Evolutionary conservation across 306 rosid genomes (phyloP).

Genomic region (Crotalaria pallida): DNA sequence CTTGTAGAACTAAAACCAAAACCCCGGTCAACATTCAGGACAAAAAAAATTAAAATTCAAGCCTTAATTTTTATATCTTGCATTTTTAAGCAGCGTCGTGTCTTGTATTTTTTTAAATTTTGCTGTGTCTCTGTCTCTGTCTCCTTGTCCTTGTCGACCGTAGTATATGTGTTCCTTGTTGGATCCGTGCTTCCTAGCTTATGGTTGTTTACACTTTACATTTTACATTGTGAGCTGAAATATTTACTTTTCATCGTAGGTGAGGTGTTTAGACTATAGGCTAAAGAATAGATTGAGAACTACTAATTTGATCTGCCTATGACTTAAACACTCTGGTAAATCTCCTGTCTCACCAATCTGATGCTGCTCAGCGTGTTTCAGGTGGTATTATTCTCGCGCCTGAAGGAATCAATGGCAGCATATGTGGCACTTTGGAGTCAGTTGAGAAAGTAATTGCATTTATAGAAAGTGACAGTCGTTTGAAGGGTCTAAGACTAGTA

Average conservation of each 20-base stretch:
- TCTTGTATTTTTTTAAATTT: too few relatives aligned
- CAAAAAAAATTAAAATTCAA: too few relatives aligned
- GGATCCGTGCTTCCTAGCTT: too few relatives aligned
- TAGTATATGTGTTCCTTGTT: too few relatives aligned
- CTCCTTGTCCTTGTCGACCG: too few relatives aligned
- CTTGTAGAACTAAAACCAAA: too few relatives aligned
- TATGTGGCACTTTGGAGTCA: slow-evolving; percentile 69
- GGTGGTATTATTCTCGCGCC: slow-evolving; percentile 92
- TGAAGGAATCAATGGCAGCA: slow-evolving; percentile 94
- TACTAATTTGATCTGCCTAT: background rate
- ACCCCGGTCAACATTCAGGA: too few relatives aligned
- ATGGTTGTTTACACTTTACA: background rate
- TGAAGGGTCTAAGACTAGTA: slow-evolving; percentile 60
- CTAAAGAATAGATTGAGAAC: background rate
- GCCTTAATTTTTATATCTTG: too few relatives aligned
- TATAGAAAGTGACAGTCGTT: slow-evolving; percentile 55
- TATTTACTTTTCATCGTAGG: background rate
- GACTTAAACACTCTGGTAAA: background rate
- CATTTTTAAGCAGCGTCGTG: too few relatives aligned
- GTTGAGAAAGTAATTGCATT: slow-evolving; percentile 73
- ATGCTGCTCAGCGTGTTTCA: slow-evolving; percentile 84
- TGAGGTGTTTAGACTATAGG: background rate
- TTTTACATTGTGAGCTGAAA: background rate
- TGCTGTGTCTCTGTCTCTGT: too few relatives aligned
- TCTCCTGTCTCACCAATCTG: slow-evolving; percentile 50